Evolutionary conservation across 768 basidiomycete species (phyloP).

Genomic region (Macrolepiota fuliginosa): DNA sequence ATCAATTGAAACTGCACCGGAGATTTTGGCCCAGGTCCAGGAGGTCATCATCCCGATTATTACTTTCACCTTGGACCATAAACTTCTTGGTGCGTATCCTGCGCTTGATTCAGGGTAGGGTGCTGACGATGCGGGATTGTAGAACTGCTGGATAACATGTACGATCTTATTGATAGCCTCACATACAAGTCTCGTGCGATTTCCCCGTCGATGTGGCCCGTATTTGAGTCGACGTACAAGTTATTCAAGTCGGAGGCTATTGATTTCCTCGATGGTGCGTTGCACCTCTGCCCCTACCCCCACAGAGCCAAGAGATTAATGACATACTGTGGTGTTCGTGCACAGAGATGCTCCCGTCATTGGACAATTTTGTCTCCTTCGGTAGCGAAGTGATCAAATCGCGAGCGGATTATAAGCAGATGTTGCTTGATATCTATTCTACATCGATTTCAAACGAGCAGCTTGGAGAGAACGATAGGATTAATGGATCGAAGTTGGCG

Average conservation of each 20-base stretch:
- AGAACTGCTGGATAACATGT: conserved; percentile 89
- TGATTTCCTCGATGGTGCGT: conserved; percentile 82
- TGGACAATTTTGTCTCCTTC: conserved; percentile 88
- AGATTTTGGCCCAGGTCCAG: conserved; percentile 77
- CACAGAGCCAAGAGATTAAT: not conserved
- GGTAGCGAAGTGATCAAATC: conserved; percentile 74
- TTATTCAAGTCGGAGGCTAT: conserved; percentile 81
- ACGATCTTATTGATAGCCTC: conserved; percentile 79
- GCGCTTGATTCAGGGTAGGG: not conserved
- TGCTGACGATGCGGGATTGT: conserved; percentile 9
- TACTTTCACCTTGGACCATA: conserved; percentile 71
- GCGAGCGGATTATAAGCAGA: conserved; percentile 72
- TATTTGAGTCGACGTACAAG: conserved; percentile 80
- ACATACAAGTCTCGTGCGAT: conserved; percentile 80
- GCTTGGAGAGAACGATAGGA: conserved; percentile 81
- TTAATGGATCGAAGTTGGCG: conserved; percentile 82
- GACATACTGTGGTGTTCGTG: conserved; percentile 1
- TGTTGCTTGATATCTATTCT: conserved; percentile 82
- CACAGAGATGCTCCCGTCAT: conserved; percentile 79
- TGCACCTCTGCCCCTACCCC: conserved; percentile 1
- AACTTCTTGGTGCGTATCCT: conserved; percentile 60
- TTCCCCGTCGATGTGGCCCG: conserved; percentile 81
- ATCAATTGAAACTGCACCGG: conserved; percentile 69
- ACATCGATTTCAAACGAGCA: conserved; percentile 65
- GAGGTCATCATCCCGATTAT: conserved; percentile 81